A percentile compares a stretch with the other conserved stretches of the same genome.
These are phyloP conservation scores for Blastobotrys arbuscula DNA, from an alignment of 1,139 yeast genomes.

Conservation along the genomic window DNA sequence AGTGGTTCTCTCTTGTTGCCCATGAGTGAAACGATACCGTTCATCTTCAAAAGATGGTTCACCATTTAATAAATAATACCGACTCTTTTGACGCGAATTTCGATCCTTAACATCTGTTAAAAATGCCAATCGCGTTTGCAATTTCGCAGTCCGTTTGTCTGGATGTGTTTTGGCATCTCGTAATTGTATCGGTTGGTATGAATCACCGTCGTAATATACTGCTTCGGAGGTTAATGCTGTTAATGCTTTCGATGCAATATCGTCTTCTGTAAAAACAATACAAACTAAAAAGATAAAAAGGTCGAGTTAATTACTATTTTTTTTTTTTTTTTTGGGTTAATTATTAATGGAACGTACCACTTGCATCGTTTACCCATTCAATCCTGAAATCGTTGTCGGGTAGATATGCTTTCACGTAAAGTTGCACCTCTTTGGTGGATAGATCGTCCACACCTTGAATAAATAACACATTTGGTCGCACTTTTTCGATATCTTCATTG, in stretches of 20 bases:
- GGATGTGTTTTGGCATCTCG: constrained; percentile 37
- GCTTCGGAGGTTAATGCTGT: constrained; percentile 31
- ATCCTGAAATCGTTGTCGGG: constrained; percentile 43
- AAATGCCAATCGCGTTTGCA: constrained; percentile 45
- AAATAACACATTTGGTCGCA: constrained; percentile 41
- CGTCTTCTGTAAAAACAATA: constrained; percentile 46
- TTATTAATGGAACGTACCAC: constrained; percentile 29
- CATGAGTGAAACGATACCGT: constrained; percentile 14
- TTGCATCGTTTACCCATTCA: constrained; percentile 68
- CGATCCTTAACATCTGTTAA: constrained; percentile 53
- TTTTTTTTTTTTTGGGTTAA: neutral
- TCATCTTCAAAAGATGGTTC: constrained; percentile 56
- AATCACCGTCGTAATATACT: constrained; percentile 24
- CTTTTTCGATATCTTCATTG: neutral
- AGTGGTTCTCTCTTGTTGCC: constrained; percentile 16
- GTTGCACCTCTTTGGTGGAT: constrained; percentile 58
- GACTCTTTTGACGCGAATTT: constrained; percentile 54
- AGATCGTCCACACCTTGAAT: constrained; percentile 64
- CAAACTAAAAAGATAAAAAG: no score
- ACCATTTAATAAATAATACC: constrained; percentile 68
- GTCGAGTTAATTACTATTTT: neutral
- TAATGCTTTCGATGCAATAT: constrained; percentile 41
- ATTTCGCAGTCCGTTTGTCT: constrained; percentile 40
- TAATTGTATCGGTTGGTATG: constrained; percentile 22
- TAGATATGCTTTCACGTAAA: constrained; percentile 47